Evolutionary conservation across 345 rosid species (phyloP), one percentile per base, ranked within the genome.

Genomic region (Eucalyptus regnans): DNA sequence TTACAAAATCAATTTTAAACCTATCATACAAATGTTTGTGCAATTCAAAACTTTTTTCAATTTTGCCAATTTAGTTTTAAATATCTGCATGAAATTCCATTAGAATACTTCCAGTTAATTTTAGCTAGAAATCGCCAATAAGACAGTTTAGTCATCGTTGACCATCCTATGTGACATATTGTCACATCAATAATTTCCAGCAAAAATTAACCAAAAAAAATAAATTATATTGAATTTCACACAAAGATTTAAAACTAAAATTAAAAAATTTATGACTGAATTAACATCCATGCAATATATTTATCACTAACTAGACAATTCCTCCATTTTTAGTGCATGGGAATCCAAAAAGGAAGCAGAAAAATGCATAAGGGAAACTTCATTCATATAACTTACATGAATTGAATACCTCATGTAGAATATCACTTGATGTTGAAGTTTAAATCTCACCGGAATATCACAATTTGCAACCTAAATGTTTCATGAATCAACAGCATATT

Each of bases 161-260:
- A 76, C 14, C 7, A 5, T 76, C 5, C 14, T 37, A 76, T 4
- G 3, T 76, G 29, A 44, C 48, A 76, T 18, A 37, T 25, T 2
- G 3, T 29, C 29, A 76, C 1, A 1, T 76, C 9, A 6, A 0
- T 3, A 12, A 20, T 76, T 41, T 11, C 2, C 3, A 1, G 23
- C 5, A 20, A 76, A 76, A 37, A 76, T 18, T 76, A 7, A 20
- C 3, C 2, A 4, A 0, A 9, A 4, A 3, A 33, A 0, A 3
- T 33, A 33, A 0, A 8, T 9, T 37, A 37, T 12, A 41, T 76
- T 5, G 48, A 10, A 76, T 76, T 71, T 76, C 83, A 1, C 1
- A 41, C 15, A 20, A 76, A 37, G 5, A 11, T 43, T 37, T 76
- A 20, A 2, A 3, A 20, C 8, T 76, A 76, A 33, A 37, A 37